These are phyloP conservation scores for Colletotrichum echinochloae DNA, from an alignment of 2,329 filamentous ascomycete species.

Conservation along the genomic window DNA sequence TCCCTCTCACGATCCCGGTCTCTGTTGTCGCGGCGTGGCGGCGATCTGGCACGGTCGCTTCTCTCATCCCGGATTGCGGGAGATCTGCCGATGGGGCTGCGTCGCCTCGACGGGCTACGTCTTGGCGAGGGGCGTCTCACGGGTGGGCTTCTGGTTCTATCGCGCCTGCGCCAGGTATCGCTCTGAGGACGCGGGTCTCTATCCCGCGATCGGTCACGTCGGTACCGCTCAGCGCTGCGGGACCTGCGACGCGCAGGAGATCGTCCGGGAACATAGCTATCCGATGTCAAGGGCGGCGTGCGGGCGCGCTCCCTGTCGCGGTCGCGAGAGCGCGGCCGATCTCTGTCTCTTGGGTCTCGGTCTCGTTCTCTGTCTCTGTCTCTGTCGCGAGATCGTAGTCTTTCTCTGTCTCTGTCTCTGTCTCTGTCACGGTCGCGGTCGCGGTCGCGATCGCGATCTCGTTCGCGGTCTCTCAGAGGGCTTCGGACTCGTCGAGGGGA, in stretches of 20 bases:
- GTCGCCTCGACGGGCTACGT: conserved; percentile 53
- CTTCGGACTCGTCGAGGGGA: conserved; percentile 56
- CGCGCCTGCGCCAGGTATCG: conserved; percentile 41
- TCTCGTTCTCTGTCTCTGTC: conserved; percentile 38
- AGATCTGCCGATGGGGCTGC: conserved; percentile 42
- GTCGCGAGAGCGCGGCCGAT: conserved; percentile 48
- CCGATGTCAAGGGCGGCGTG: conserved; percentile 53
- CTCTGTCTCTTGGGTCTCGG: conserved; percentile 51
- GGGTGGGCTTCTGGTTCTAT: conserved; percentile 48
- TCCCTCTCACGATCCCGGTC: conserved; percentile 42
- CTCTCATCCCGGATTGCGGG: conserved; percentile 53
- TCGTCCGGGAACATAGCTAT: conserved; percentile 60
- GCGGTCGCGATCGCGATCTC: conserved; percentile 36
- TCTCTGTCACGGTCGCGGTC: conserved; percentile 37
- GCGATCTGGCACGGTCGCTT: conserved; percentile 50
- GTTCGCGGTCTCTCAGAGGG: conserved; percentile 43
- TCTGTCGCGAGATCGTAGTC: conserved; percentile 50
- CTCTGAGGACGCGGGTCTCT: conserved; percentile 37
- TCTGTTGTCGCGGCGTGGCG: conserved; percentile 40
- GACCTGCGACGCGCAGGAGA: conserved; percentile 57
- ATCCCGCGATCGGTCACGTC: conserved; percentile 55
- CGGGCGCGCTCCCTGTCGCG: conserved; percentile 46
- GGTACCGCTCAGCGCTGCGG: conserved; percentile 56
- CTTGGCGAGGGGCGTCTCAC: conserved; percentile 49
- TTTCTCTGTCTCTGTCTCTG: conserved; percentile 52